A percentile compares a stretch with the other conserved stretches of the same genome.
phyloP scores from a whole-genome alignment of 805 yeast species.

The Metschnikowia rubicola region DNA sequence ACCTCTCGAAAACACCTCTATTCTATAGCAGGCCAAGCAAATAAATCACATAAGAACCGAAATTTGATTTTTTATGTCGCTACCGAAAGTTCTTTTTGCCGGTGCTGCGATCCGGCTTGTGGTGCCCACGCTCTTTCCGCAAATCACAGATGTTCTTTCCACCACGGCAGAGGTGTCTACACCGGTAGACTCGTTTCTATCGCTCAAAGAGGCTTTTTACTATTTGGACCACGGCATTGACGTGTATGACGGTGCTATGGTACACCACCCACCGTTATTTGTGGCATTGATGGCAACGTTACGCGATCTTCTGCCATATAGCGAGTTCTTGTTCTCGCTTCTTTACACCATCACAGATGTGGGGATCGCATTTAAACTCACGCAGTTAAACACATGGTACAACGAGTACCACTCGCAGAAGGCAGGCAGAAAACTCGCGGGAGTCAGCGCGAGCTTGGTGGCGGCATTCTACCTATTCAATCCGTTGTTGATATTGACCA shows the following conservation, averaged over 20 bases:
- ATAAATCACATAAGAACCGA: no score
- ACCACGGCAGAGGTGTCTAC: slow-evolving; percentile 52
- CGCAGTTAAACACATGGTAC: slow-evolving; percentile 45
- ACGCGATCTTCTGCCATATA: slow-evolving; percentile 15
- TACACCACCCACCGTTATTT: slow-evolving; percentile 80
- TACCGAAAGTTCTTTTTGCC: slow-evolving; percentile 14
- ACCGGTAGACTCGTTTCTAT: slow-evolving; percentile 65
- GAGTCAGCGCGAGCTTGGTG: slow-evolving; percentile 42
- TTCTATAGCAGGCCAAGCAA: no score
- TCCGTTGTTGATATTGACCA: slow-evolving; percentile 71
- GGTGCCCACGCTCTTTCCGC: slow-evolving; percentile 35
- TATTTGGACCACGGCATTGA: slow-evolving; percentile 48
- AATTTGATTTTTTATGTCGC: slow-evolving; percentile 10
- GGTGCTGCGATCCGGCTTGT: slow-evolving; percentile 29
- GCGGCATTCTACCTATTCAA: slow-evolving; percentile 71
- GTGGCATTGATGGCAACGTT: slow-evolving; percentile 45
- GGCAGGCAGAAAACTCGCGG: slow-evolving; percentile 17
- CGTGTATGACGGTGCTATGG: slow-evolving; percentile 81
- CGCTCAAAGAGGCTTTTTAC: slow-evolving; percentile 34
- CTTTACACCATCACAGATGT: slow-evolving; percentile 61
- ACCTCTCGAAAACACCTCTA: no score
- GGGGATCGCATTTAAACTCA: slow-evolving; percentile 51
- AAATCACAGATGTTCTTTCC: slow-evolving; percentile 24
- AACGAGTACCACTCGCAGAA: slow-evolving; percentile 21
- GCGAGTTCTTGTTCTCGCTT: slow-evolving; percentile 27